These are phyloP conservation scores for Neonectria sp. DNA, from an alignment of 2,329 filamentous ascomycete species.

Conservation along the genomic window DNA sequence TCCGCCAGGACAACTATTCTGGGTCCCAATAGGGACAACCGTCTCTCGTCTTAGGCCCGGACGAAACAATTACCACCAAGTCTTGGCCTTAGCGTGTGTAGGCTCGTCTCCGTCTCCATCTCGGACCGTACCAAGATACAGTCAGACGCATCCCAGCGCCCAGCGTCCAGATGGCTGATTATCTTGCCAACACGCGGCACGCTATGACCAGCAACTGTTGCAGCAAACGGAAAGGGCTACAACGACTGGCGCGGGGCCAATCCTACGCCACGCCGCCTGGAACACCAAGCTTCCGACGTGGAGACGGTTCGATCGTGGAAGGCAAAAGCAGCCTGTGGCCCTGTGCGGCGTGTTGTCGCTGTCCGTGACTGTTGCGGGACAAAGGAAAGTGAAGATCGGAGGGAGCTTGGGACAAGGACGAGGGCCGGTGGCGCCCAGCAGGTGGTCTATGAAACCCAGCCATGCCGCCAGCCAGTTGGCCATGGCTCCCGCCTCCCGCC, in stretches of 20 bases:
- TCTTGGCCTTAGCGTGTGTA: slow-evolving; percentile 33
- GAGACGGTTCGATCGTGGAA: slow-evolving; percentile 14
- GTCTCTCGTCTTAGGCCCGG: slow-evolving; percentile 36
- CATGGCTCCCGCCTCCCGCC: slow-evolving; percentile 35
- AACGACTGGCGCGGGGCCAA: slow-evolving; percentile 15
- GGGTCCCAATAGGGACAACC: slow-evolving; percentile 37
- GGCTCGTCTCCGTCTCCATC: not conserved
- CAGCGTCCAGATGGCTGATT: slow-evolving; percentile 24
- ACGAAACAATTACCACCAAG: slow-evolving; percentile 46
- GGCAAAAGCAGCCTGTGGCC: not conserved
- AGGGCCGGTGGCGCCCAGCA: slow-evolving; percentile 16
- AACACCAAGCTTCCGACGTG: slow-evolving; percentile 23
- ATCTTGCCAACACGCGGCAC: slow-evolving; percentile 21
- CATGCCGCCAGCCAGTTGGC: slow-evolving; percentile 31
- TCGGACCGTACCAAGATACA: slow-evolving; percentile 23
- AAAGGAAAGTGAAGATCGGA: slow-evolving; percentile 14
- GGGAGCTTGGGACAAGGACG: slow-evolving; percentile 24
- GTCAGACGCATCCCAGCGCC: slow-evolving; percentile 35
- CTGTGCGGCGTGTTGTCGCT: no score
- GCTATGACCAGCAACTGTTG: slow-evolving; percentile 36
- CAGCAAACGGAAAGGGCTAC: slow-evolving; percentile 33
- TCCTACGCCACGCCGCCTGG: slow-evolving; percentile 22
- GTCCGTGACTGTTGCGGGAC: not conserved
- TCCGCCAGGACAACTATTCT: slow-evolving; percentile 34
- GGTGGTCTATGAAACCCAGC: slow-evolving; percentile 25